Conservation (phyloP, 176 grass and related monocot species). For the Tillandsia leiboldiana region DNA sequence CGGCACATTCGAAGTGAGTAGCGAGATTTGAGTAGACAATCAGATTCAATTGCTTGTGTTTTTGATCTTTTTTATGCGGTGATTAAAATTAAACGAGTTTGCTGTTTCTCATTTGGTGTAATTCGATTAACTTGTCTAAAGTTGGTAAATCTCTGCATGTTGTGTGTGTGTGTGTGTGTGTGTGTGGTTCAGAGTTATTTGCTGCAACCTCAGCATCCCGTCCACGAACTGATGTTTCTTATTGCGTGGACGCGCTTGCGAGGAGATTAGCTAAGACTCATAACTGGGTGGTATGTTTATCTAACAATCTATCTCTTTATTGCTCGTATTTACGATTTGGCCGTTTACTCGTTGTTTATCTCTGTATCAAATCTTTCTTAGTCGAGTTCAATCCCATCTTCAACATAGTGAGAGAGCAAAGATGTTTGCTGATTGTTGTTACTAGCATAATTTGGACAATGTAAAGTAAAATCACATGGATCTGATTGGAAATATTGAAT, state of each 20-base stretch:
- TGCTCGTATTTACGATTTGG: background rate
- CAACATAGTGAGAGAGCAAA: background rate
- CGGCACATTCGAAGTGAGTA: conserved; percentile 90
- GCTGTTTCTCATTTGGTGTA: background rate
- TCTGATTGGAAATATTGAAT: background rate
- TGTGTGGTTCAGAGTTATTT: conserved; percentile 49
- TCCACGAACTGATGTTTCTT: conserved; percentile 79
- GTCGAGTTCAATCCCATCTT: too few relatives aligned
- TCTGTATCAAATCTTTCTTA: too few relatives aligned
- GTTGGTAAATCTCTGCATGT: background rate
- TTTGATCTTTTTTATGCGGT: background rate
- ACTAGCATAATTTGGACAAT: background rate
- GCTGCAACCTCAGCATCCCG: conserved; percentile 41
- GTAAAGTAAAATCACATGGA: background rate
- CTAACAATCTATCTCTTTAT: background rate
- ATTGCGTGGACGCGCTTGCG: conserved; percentile 54
- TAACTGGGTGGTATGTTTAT: conserved; percentile 74
- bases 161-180: background rate
- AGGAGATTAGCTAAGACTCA: conserved; percentile 89
- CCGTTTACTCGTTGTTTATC: too few relatives aligned
- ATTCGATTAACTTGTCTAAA: background rate
- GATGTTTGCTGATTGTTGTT: background rate
- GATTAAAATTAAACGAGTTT: background rate
- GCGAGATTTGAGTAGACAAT: background rate
- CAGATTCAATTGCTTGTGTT: background rate